These are phyloP conservation scores for Petunia hybrid DNA, from an alignment of 305 asterid species.

Conservation along the genomic window DNA sequence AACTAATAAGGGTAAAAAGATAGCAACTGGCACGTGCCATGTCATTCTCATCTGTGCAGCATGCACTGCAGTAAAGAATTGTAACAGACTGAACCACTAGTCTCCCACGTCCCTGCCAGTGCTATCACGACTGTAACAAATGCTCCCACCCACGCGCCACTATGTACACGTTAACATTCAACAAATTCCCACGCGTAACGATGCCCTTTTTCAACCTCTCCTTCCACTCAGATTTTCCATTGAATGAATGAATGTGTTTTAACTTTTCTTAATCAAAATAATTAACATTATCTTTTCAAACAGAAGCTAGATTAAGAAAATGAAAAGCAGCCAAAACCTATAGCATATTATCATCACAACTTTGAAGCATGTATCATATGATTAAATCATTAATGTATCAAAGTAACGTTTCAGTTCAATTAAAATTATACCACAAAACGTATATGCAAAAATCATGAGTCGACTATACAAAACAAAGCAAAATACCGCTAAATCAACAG, in stretches of 20 bases:
- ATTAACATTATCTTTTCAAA: no score
- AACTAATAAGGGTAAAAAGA: not conserved
- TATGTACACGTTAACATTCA: not conserved
- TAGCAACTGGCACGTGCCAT: not conserved
- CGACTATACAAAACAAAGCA: no score
- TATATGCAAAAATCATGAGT: no score
- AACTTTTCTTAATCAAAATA: no score
- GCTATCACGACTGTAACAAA: not conserved
- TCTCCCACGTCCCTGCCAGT: not conserved
- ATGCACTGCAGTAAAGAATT: not conserved
- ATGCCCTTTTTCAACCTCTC: not conserved
- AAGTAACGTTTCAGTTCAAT: not conserved
- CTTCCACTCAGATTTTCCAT: no score
- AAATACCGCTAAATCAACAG: no score
- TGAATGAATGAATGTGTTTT: no score
- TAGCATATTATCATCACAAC: no score
- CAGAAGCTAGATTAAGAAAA: not conserved
- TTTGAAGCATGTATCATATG: no score
- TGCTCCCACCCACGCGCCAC: not conserved
- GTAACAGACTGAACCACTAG: slow-evolving; percentile 1
- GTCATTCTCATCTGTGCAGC: not conserved
- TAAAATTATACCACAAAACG: no score
- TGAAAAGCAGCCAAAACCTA: not conserved
- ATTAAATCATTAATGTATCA: no score
- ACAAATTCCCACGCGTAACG: no score